Percentiles rank a stretch among this genome's conserved stretches.
These are phyloP conservation scores for Rhexocercosporidium sp. DNA, from an alignment of 2,329 filamentous ascomycete genomes.

Conservation along the genomic window DNA sequence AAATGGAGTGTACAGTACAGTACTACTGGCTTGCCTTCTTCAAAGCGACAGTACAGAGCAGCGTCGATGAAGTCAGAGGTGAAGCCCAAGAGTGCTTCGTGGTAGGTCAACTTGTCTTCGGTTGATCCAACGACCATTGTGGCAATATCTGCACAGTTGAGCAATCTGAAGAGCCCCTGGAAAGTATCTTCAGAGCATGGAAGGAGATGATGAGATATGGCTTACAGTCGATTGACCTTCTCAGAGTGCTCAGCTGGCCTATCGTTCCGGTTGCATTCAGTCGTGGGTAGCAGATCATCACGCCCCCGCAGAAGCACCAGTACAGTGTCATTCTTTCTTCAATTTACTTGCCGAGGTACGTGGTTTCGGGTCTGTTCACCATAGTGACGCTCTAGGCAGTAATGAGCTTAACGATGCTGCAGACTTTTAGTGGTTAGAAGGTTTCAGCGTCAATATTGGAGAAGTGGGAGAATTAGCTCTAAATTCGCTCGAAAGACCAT, in stretches of 20 bases:
- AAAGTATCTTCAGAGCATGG: not conserved
- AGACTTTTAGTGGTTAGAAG: too few species aligned
- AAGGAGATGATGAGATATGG: not conserved
- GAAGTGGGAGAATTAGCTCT: too few species aligned
- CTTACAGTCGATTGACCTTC: not conserved
- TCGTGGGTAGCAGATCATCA: not conserved
- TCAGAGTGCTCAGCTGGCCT: not conserved
- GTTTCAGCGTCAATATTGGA: too few species aligned
- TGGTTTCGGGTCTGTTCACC: not conserved
- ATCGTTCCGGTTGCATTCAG: not conserved
- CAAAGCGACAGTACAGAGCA: not conserved
- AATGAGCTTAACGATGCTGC: not conserved
- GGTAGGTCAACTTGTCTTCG: not conserved
- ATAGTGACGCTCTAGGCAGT: not conserved
- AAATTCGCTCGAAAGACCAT: too few species aligned
- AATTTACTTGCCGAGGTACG: not conserved
- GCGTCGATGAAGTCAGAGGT: slow-evolving; percentile 11
- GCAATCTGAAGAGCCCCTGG: not conserved
- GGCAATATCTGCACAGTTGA: not conserved
- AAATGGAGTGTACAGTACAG: too few species aligned
- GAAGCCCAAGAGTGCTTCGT: slow-evolving; percentile 10
- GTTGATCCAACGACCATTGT: slow-evolving; percentile 7
- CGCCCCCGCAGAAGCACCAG: not conserved
- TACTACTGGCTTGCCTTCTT: not conserved
- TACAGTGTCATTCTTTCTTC: not conserved